A percentile compares a stretch with the other conserved stretches of the same genome.
Evolutionary conservation across 768 basidiomycete species (phyloP).

Genomic region (Lepiota brunneoincarnata): DNA sequence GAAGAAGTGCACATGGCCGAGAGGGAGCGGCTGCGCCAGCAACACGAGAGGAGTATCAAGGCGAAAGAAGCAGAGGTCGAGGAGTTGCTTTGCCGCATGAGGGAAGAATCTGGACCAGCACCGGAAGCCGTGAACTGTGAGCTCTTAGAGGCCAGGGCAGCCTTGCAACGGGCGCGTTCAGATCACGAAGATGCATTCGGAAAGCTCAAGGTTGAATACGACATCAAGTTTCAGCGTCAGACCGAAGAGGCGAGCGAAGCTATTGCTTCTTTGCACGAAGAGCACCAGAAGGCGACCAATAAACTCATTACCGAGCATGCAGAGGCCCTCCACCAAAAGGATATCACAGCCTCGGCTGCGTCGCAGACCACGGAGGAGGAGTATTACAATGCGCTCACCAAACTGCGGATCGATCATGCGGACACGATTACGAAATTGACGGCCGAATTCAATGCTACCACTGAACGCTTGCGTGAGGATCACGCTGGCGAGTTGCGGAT

Average conservation of each 20-base stretch:
- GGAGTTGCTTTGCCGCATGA: background rate
- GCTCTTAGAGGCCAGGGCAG: slow-evolving; percentile 37
- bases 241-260: slow-evolving; percentile 52
- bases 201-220: slow-evolving; percentile 51
- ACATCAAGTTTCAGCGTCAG: slow-evolving; percentile 48
- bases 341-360: slow-evolving; percentile 51
- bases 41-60: slow-evolving; percentile 43
- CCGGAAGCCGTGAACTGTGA: slow-evolving; percentile 39
- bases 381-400: slow-evolving; percentile 78
- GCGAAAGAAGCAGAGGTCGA: slow-evolving; percentile 20
- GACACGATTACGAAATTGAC: slow-evolving; percentile 61
- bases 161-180: slow-evolving; percentile 46
- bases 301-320: slow-evolving; percentile 53
- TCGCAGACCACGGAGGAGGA: slow-evolving; percentile 75
- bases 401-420: slow-evolving; percentile 70
- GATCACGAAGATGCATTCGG: slow-evolving; percentile 63
- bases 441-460: slow-evolving; percentile 53
- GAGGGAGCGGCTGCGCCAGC: slow-evolving; percentile 46
- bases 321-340: slow-evolving; percentile 55
- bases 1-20: slow-evolving; percentile 48
- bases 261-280: slow-evolving; percentile 45
- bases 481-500: slow-evolving; percentile 73
- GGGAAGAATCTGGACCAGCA: slow-evolving; percentile 42
- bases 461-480: slow-evolving; percentile 75
- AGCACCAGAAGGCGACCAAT: slow-evolving; percentile 51